phyloP scores from a whole-genome alignment of 768 basidiomycete species.

The Podaxis mareebaensis region DNA sequence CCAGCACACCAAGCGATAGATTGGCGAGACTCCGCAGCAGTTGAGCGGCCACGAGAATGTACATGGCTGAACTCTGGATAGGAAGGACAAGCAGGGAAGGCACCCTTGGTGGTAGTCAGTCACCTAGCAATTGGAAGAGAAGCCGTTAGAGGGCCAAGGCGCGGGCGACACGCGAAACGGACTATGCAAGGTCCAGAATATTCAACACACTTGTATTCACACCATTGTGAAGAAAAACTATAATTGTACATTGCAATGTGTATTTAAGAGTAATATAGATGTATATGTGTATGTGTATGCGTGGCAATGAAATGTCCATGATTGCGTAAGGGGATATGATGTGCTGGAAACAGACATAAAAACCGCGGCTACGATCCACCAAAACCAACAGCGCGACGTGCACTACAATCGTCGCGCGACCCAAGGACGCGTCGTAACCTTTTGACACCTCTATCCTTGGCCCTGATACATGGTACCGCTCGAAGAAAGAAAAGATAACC shows the following conservation, averaged over 20 bases:
- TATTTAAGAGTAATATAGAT: constrained; percentile 29
- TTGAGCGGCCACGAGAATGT: not conserved
- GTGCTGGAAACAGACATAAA: constrained; percentile 13
- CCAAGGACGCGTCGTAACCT: constrained; percentile 20
- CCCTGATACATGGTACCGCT: constrained; percentile 19
- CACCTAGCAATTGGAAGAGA: not conserved
- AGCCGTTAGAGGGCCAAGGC: not conserved
- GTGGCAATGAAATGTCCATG: constrained; percentile 8
- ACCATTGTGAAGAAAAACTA: not conserved
- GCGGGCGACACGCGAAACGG: too few species aligned
- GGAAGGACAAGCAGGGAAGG: not conserved
- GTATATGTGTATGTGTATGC: constrained; percentile 26
- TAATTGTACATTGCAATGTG: constrained; percentile 19
- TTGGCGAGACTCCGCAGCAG: constrained; percentile 6
- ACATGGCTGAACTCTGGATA: not conserved
- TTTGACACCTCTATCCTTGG: constrained; percentile 25
- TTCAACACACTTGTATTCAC: not conserved
- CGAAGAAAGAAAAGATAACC: constrained; percentile 13
- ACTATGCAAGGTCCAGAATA: too few species aligned
- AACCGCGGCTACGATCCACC: not conserved
- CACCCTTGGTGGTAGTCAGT: constrained; percentile 3
- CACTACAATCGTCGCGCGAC: constrained; percentile 40
- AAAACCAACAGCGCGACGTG: constrained; percentile 38
- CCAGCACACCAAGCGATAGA: constrained; percentile 1
- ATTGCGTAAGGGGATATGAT: constrained; percentile 33